phyloP scores from a whole-genome alignment of 176 grass and related monocot species.

The Dactylis glomerata region DNA sequence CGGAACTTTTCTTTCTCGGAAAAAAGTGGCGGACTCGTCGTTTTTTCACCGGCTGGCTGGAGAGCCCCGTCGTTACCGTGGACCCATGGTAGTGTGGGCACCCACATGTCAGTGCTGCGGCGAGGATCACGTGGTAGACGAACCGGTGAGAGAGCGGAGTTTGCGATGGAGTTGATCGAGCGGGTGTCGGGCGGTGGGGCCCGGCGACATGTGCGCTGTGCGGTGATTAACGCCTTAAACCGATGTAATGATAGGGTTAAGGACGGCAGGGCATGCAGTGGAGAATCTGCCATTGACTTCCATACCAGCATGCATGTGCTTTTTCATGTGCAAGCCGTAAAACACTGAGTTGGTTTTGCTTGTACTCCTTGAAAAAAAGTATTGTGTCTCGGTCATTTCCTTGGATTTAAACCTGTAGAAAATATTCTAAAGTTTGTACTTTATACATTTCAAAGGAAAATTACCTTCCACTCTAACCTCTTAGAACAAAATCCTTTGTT shows the following conservation, averaged over 20 bases:
- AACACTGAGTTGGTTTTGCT: too few species aligned
- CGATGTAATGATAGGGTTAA: not conserved
- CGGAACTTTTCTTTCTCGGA: not conserved
- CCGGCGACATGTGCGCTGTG: not conserved
- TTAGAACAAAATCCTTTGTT: too few species aligned
- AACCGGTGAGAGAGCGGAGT: not conserved
- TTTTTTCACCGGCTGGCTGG: constrained; percentile 17
- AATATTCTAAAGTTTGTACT: too few species aligned
- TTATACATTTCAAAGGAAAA: too few species aligned
- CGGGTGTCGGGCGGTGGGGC: not conserved
- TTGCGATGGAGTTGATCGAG: not conserved
- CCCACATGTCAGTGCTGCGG: not conserved
- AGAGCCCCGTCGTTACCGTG: not conserved
- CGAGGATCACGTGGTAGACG: not conserved
- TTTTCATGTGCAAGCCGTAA: not conserved
- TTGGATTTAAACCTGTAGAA: too few species aligned
- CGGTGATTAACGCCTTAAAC: constrained; percentile 4
- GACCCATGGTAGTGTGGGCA: not conserved
- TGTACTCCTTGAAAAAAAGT: too few species aligned
- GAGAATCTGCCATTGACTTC: not conserved
- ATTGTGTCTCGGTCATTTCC: too few species aligned
- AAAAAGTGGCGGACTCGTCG: constrained; percentile 13
- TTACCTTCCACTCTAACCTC: too few species aligned
- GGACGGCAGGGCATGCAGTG: not conserved
- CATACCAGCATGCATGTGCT: not conserved